phyloP scores from a whole-genome alignment of 352 stramenopile species.

The Phytophthora rubi region DNA sequence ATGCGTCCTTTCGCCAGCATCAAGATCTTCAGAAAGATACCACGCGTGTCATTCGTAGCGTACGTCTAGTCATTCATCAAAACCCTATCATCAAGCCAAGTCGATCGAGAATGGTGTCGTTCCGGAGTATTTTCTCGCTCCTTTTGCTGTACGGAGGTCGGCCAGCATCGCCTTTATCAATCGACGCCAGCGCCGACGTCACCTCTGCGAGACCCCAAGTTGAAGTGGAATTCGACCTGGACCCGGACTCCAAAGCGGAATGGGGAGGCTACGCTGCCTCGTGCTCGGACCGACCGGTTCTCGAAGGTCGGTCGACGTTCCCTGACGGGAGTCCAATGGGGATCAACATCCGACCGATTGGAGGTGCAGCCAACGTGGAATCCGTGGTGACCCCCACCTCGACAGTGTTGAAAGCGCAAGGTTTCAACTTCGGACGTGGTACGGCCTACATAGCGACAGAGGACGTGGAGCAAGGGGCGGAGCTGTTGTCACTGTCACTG shows the following conservation, averaged over 20 bases:
- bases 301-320: slow-evolving; percentile 27
- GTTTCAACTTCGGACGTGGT: slow-evolving; percentile 58
- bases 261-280: slow-evolving; percentile 19
- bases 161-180: slow-evolving; percentile 17
- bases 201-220: slow-evolving; percentile 19
- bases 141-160: slow-evolving; percentile 15
- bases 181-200: slow-evolving; percentile 25
- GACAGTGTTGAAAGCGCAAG: slow-evolving; percentile 34
- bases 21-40: slow-evolving; percentile 31
- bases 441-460: slow-evolving; percentile 33
- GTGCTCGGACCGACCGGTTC: slow-evolving; percentile 26
- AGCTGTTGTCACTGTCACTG: slow-evolving; percentile 43
- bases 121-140: slow-evolving; percentile 12
- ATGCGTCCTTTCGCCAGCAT: slow-evolving; percentile 8
- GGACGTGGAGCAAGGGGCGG: slow-evolving; percentile 21
- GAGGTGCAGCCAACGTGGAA: slow-evolving; percentile 8
- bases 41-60: slow-evolving; percentile 16
- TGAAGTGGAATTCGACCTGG: slow-evolving; percentile 45
- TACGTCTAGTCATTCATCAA: slow-evolving; percentile 12
- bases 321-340: slow-evolving; percentile 13
- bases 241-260: slow-evolving; percentile 36
- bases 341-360: slow-evolving; percentile 23
- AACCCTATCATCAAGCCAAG: background rate
- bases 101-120: slow-evolving; percentile 12
- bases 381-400: slow-evolving; percentile 5